Evolutionary conservation across 1,284 basidiomycete genomes (phyloP).

Genomic region (Tetrapyrgos nigripes): DNA sequence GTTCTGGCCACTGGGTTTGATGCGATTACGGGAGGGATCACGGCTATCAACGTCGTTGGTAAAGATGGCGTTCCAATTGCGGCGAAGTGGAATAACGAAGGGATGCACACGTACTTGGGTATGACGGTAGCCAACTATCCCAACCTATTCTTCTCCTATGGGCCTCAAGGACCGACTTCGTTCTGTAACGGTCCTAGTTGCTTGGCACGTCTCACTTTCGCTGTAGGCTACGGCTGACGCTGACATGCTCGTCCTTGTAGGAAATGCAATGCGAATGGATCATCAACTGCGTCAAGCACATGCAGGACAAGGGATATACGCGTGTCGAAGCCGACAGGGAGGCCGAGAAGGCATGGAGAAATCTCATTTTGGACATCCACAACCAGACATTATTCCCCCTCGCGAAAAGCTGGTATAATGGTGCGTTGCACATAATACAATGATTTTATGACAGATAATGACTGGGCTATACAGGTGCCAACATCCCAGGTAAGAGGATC

Average conservation of each 20-base stretch:
- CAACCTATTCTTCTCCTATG: constrained; percentile 34
- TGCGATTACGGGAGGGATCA: constrained; percentile 29
- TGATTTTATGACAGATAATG: no score
- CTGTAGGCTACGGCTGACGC: not conserved
- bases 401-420: constrained; percentile 6
- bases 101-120: constrained; percentile 29
- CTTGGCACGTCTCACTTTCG: constrained; percentile 18
- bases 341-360: constrained; percentile 25
- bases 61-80: constrained; percentile 21
- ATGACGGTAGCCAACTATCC: constrained; percentile 25
- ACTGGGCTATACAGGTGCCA: no score
- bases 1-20: constrained; percentile 35
- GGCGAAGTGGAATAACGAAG: constrained; percentile 30
- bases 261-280: constrained; percentile 33
- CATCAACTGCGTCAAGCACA: constrained; percentile 23
- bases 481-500: constrained; percentile 14
- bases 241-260: constrained; percentile 11
- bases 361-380: constrained; percentile 16
- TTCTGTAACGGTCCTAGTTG: constrained; percentile 31
- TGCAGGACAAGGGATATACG: constrained; percentile 20
- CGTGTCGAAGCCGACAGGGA: constrained; percentile 25
- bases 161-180: constrained; percentile 30
- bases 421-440: no score
- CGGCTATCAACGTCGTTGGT: constrained; percentile 29
- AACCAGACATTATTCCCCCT: no score